Evolutionary conservation across 257 asterid species (phyloP), one percentile per base, ranked within the genome.

Genomic region (Scutellaria barbata): DNA sequence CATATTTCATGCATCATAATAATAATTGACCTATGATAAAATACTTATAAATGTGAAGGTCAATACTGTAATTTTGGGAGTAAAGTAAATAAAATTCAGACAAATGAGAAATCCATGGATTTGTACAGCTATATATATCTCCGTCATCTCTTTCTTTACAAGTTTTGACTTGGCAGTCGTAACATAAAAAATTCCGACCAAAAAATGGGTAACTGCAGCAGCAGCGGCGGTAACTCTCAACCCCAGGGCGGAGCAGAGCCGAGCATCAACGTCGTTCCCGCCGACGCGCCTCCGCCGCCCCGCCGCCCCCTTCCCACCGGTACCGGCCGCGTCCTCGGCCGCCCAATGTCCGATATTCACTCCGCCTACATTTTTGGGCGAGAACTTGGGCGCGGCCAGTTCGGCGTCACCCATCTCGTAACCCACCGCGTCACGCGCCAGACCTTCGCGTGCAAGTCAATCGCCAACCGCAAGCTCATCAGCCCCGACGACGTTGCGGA

Each of bases 371-470:
- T 74, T 17, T 92, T 92, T 58, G 93, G 92, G 54, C 84, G 88
- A n/a, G 95, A 89, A 62, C 91, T 92, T 8, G 97, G 97, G 30
- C 96, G 97, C 11, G 97, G 97, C 0, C 96, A 92, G 65, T 92
- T 89, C 80, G 97, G 97, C n/a, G 95, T 92, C 6, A 92, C 93
- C 12, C 86, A 86, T 57, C 86, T 86, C 60, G 95, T 86, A 5
- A 92, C 89, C 45, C 87, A 85, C 82, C 88, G 84, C 56, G 42
- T 64, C 67, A 86, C 96, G 62, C 80, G 89, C 66, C 77, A 76
- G 64, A 22, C 68, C 43, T 86, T 74, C 81, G 95, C 97, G 69
- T 92, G 97, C 79, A 92, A 92, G 82, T 89, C 97, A 73, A 92
- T 92, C 88, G 96, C 97, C 51, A 85, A 85, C 20, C 80, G 96